phyloP scores from a whole-genome alignment of 108 stramenopile genomes.

The Asterionellopsis glacialis region DNA sequence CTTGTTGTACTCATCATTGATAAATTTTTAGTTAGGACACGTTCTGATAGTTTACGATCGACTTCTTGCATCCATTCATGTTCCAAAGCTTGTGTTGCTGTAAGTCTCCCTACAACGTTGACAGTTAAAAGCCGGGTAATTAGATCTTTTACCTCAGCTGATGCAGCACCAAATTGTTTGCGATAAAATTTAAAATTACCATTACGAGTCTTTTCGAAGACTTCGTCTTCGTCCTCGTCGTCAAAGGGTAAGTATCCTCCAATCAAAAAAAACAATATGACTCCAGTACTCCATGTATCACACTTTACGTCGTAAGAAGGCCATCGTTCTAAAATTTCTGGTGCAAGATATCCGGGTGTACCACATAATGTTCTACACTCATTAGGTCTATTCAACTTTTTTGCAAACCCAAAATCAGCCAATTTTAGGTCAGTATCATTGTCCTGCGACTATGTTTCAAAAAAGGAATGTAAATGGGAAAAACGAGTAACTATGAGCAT shows the following conservation, averaged over 20 bases:
- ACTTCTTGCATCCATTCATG: constrained; percentile 19
- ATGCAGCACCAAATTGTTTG: constrained; percentile 26
- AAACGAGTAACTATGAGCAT: too few species aligned
- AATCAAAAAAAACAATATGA: constrained; percentile 93
- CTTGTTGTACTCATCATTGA: too few species aligned
- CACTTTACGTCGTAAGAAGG: constrained; percentile 87
- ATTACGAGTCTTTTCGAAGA: constrained; percentile 49
- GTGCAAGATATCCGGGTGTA: constrained; percentile 96
- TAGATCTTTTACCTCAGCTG: constrained; percentile 68
- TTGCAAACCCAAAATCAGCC: constrained; percentile 98
- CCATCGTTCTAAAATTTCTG: constrained; percentile 89
- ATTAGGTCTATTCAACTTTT: constrained; percentile 40
- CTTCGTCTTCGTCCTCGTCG: constrained; percentile 57
- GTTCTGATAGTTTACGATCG: constrained; percentile 35
- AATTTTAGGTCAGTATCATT: constrained; percentile 68
- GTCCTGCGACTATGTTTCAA: too few species aligned
- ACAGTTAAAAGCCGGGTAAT: constrained; percentile 57
- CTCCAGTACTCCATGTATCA: constrained; percentile 97
- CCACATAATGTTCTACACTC: constrained; percentile 92
- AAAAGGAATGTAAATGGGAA: too few species aligned
- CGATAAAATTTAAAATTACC: constrained; percentile 51
- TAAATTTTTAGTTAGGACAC: constrained; percentile 33
- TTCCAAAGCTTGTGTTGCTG: constrained; percentile 40
- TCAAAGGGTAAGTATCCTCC: constrained; percentile 90
- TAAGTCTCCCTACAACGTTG: constrained; percentile 48